A percentile compares a stretch with the other conserved stretches of the same genome.
These are phyloP conservation scores for Schizochytrium sp. DNA, from an alignment of 108 stramenopile species.

Conservation along the genomic window DNA sequence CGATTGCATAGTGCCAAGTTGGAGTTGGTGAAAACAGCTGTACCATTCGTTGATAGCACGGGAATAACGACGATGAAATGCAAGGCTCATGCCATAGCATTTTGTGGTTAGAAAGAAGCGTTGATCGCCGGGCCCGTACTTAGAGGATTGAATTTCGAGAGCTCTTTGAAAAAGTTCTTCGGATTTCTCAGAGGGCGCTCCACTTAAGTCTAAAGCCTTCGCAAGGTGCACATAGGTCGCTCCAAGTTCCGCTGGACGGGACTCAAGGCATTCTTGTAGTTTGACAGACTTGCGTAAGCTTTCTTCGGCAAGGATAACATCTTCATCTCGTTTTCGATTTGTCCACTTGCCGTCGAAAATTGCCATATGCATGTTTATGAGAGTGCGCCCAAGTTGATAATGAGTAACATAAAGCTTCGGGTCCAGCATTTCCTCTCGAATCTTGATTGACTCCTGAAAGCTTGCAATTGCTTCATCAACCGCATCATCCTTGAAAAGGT, in stretches of 20 bases:
- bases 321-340: background rate
- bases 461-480: too few species aligned
- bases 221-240: conserved; percentile 11
- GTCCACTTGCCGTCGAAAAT: background rate
- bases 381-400: background rate
- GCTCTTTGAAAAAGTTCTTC: background rate
- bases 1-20: too few species aligned
- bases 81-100: background rate
- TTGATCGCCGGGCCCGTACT: background rate
- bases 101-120: conserved; percentile 13
- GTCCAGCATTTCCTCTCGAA: background rate
- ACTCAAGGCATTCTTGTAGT: background rate
- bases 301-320: background rate
- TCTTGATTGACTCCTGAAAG: too few species aligned
- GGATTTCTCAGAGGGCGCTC: background rate
- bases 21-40: background rate
- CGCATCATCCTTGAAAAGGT: background rate
- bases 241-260: background rate
- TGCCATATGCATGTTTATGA: background rate
- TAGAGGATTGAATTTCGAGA: background rate
- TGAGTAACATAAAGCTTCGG: background rate
- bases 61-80: background rate
- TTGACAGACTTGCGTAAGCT: background rate
- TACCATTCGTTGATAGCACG: background rate
- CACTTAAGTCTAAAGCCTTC: background rate